Percentiles rank a stretch among this genome's conserved stretches.
Conservation (phyloP, 2,329 filamentous ascomycete species). For the Colletotrichum sp. region DNA sequence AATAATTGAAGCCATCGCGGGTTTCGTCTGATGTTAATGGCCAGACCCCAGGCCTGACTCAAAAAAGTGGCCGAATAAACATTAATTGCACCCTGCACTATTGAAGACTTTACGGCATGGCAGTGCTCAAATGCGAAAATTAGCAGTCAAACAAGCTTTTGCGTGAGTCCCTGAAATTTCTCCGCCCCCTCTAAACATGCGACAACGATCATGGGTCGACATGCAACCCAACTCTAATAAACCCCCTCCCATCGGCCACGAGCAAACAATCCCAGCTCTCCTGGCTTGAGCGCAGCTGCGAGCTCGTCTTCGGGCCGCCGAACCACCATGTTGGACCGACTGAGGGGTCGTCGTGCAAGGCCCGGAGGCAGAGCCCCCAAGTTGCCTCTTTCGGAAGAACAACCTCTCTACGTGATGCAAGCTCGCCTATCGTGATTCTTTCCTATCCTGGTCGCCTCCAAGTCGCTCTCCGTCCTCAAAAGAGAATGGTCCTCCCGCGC, state of each 20-base stretch:
- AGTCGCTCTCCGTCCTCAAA: not conserved
- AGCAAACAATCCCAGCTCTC: not conserved
- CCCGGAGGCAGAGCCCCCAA: not conserved
- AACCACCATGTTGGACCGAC: not conserved
- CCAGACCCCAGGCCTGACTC: not conserved
- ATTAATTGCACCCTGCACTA: not conserved
- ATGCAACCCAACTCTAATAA: not conserved
- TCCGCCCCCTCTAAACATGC: not conserved
- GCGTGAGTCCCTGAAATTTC: not conserved
- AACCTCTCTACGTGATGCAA: not conserved
- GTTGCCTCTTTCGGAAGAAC: slow-evolving; percentile 1
- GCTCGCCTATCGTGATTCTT: not conserved
- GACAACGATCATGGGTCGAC: not conserved
- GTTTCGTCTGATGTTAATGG: not conserved
- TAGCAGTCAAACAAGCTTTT: not conserved
- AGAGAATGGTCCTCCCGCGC: not conserved
- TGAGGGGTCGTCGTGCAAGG: not conserved
- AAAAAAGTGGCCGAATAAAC: not conserved
- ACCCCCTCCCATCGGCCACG: not conserved
- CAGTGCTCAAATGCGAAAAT: not conserved
- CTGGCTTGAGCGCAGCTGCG: not conserved
- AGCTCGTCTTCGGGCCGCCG: not conserved
- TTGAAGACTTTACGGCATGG: not conserved
- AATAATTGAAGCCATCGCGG: not conserved
- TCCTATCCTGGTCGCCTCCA: not conserved